Percentiles rank a stretch among this genome's conserved stretches.
These are phyloP conservation scores for Trametes punicea DNA, from an alignment of 768 basidiomycete species.

Conservation along the genomic window DNA sequence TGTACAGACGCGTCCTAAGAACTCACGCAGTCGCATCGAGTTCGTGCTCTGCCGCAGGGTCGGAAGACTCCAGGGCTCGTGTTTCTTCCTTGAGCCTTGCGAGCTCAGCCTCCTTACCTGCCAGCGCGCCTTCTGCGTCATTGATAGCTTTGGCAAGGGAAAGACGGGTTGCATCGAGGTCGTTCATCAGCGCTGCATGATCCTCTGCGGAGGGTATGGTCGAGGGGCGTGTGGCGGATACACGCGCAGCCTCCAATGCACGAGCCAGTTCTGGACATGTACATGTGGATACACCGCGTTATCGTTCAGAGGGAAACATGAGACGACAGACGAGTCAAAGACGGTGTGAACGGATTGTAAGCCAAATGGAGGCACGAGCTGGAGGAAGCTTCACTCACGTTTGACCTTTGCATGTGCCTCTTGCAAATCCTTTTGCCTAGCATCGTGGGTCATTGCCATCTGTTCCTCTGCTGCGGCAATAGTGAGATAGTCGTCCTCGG, in stretches of 20 bases:
- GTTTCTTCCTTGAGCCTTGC: constrained; percentile 64
- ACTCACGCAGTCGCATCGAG: constrained; percentile 67
- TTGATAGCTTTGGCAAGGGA: constrained; percentile 73
- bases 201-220: constrained; percentile 66
- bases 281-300: too few relatives aligned
- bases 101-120: constrained; percentile 68
- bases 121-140: constrained; percentile 62
- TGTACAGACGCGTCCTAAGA: neutral
- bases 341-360: neutral
- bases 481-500: constrained; percentile 74
- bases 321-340: too few relatives aligned
- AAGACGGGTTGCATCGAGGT: constrained; percentile 59
- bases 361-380: too few relatives aligned
- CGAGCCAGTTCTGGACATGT: constrained; percentile 53
- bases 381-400: constrained; percentile 48
- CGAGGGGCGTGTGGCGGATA: constrained; percentile 65
- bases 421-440: constrained; percentile 64
- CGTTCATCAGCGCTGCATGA: constrained; percentile 58
- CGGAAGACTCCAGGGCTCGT: constrained; percentile 57
- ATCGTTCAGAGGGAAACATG: too few relatives aligned
- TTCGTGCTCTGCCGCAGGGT: constrained; percentile 72
- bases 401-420: constrained; percentile 63
- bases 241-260: constrained; percentile 62
- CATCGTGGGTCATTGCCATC: constrained; percentile 54
- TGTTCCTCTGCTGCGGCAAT: constrained; percentile 73